Evolutionary conservation across 1,139 yeast genomes (phyloP).

Genomic region (Diutina rugosa): DNA sequence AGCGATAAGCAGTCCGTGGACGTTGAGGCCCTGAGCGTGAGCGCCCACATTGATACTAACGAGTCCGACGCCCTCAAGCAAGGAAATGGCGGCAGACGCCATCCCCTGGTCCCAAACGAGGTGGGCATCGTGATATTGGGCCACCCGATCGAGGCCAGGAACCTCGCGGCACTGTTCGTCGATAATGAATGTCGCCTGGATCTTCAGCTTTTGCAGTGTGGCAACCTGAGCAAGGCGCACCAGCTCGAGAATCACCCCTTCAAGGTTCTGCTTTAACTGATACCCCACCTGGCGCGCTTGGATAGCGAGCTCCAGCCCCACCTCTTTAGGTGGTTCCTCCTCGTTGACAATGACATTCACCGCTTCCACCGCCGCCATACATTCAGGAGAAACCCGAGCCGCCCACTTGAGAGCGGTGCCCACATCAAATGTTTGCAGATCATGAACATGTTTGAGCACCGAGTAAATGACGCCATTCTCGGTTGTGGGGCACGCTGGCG

Average conservation of each 20-base stretch:
- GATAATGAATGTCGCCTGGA: slow-evolving; percentile 36
- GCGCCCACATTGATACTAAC: slow-evolving; percentile 9
- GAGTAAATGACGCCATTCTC: slow-evolving; percentile 35
- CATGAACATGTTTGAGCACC: slow-evolving; percentile 29
- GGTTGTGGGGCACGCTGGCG: slow-evolving; percentile 14
- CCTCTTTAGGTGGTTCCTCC: neutral
- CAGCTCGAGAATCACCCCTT: slow-evolving; percentile 3
- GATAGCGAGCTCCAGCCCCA: slow-evolving; percentile 3
- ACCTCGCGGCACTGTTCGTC: slow-evolving; percentile 18
- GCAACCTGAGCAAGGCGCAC: slow-evolving; percentile 2
- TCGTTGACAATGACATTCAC: neutral
- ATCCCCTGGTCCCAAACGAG: slow-evolving; percentile 51
- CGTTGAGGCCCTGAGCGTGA: slow-evolving; percentile 11
- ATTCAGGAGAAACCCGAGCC: neutral
- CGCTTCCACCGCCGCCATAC: neutral
- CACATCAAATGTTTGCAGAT: slow-evolving; percentile 5
- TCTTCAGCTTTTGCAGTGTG: slow-evolving; percentile 25
- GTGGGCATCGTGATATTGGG: slow-evolving; percentile 38
- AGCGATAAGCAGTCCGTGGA: slow-evolving; percentile 19
- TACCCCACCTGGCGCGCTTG: slow-evolving; percentile 11
- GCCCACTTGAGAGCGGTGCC: neutral
- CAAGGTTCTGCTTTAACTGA: slow-evolving; percentile 30
- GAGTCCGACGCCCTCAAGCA: slow-evolving; percentile 19
- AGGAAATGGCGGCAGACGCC: slow-evolving; percentile 37
- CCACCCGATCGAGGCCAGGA: slow-evolving; percentile 11